phyloP scores from a whole-genome alignment of 2,329 filamentous ascomycete genomes.

The Delphinella strobiligena region DNA sequence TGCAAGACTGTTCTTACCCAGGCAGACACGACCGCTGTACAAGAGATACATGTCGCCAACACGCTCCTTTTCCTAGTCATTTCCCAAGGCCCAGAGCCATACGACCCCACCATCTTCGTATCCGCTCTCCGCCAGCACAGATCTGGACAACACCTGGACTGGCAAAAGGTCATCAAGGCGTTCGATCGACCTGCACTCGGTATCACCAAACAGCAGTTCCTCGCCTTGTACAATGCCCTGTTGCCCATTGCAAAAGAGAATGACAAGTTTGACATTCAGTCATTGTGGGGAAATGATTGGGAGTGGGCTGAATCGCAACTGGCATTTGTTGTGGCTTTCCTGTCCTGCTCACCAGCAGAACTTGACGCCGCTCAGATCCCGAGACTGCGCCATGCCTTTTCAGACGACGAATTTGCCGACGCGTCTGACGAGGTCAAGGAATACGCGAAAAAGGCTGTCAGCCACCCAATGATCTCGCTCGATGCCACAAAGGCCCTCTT shows the following conservation, averaged over 20 bases:
- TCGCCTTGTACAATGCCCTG: slow-evolving; percentile 68
- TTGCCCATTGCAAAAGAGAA: slow-evolving; percentile 55
- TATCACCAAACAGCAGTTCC: slow-evolving; percentile 68
- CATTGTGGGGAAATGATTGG: slow-evolving; percentile 74
- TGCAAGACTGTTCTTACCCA: slow-evolving; percentile 47
- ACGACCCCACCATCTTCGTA: slow-evolving; percentile 58
- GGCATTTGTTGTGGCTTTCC: slow-evolving; percentile 83
- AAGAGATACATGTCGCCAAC: slow-evolving; percentile 70
- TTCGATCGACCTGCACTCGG: slow-evolving; percentile 73
- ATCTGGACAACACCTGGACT: slow-evolving; percentile 45
- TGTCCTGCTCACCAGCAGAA: slow-evolving; percentile 61
- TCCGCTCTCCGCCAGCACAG: slow-evolving; percentile 44
- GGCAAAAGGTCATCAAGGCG: slow-evolving; percentile 58
- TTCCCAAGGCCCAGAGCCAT: slow-evolving; percentile 48
- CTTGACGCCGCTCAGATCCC: slow-evolving; percentile 80
- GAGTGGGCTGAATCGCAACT: slow-evolving; percentile 75
- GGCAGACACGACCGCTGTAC: slow-evolving; percentile 51
- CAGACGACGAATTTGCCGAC: slow-evolving; percentile 49
- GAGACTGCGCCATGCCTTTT: slow-evolving; percentile 66
- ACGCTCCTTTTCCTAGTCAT: slow-evolving; percentile 62
- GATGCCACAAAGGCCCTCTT: slow-evolving; percentile 64
- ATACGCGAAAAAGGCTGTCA: slow-evolving; percentile 55
- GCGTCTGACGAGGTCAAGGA: slow-evolving; percentile 47
- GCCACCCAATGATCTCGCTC: slow-evolving; percentile 78
- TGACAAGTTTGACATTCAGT: slow-evolving; percentile 67